These are phyloP conservation scores for Zarea fungicola DNA, from an alignment of 2,329 filamentous ascomycete species.

Conservation along the genomic window DNA sequence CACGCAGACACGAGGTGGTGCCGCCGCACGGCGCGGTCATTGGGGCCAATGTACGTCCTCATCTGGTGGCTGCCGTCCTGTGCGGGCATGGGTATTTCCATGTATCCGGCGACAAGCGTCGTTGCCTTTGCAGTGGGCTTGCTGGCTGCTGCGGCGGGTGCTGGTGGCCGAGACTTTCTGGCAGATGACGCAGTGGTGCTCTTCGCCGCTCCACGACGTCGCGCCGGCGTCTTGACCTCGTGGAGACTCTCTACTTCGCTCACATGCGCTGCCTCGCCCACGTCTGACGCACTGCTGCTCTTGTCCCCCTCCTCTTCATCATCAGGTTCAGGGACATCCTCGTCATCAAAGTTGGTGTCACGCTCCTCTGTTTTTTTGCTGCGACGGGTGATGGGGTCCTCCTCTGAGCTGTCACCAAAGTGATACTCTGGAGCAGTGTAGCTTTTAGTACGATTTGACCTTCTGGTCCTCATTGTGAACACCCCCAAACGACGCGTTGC, in stretches of 20 bases:
- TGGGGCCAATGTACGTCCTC: slow-evolving; percentile 31
- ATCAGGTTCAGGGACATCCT: slow-evolving; percentile 16
- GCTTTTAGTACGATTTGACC: slow-evolving; percentile 31
- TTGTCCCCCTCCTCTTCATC: slow-evolving; percentile 23
- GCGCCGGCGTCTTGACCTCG: slow-evolving; percentile 9
- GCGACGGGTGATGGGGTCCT: slow-evolving; percentile 20
- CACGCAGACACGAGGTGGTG: slow-evolving; percentile 32
- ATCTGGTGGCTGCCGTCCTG: slow-evolving; percentile 25
- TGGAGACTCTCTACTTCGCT: slow-evolving; percentile 21
- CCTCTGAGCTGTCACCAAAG: slow-evolving; percentile 30
- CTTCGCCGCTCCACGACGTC: slow-evolving; percentile 12
- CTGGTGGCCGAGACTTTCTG: too few relatives aligned
- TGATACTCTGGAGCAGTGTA: slow-evolving; percentile 30
- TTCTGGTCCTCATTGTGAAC: slow-evolving; percentile 31
- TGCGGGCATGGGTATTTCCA: slow-evolving; percentile 30
- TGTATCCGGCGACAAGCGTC: slow-evolving; percentile 20
- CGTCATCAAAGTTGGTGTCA: slow-evolving; percentile 26
- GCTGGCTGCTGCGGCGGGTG: slow-evolving; percentile 22
- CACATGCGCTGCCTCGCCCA: slow-evolving; percentile 26
- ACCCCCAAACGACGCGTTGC: background rate
- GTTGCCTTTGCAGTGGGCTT: slow-evolving; percentile 19
- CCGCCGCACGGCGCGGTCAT: slow-evolving; percentile 29
- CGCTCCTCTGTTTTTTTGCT: slow-evolving; percentile 22
- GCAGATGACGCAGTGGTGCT: too few relatives aligned
- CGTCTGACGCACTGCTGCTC: slow-evolving; percentile 30